Evolutionary conservation across 2,329 filamentous ascomycete genomes (phyloP), one percentile per base, ranked within the genome.

Genomic region (Drechslerella coelobrocha): DNA sequence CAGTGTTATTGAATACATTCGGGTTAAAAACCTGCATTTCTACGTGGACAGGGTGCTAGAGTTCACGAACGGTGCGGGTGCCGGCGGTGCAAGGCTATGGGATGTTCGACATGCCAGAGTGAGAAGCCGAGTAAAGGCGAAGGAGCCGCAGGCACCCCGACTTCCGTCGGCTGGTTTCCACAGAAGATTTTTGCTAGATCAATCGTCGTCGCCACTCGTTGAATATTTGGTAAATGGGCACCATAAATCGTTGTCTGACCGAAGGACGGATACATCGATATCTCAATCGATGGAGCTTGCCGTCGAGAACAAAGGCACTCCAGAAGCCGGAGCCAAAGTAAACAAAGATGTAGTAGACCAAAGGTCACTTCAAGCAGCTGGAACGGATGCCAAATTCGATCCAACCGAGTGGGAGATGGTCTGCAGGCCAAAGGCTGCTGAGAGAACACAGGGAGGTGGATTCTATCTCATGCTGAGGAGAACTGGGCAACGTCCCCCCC

Each of bases 41-140:
- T 45, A 52, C 24, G 78, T 87, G 7, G 86, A 89, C 39, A 83
- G 81, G 47, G 84, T 86, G 0, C 75, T 89, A 14, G 87, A 89
- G 77, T 79, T 89, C 72, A 81, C 81, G 43, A 81, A 78, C 56
- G 81, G 82, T 2, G 80, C 81, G n/a, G 83, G 81, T 31, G 77
- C 79, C 26, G 83, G 81, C 29, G 77, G 79, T 27, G 85, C 87
- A 1, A 81, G 85, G 72, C 81, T 85, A 72, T 89, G 87, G 87
- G 86, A 88, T 76, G 81, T 89, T 17, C 82, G 84, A 73, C 80
- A 81, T 52, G 83, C 82, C 14, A 78, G 73, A 69, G 79, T 81
- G 17, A 78, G 79, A 61, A 78, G 78, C 17, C 63, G 65, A 34
- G 55, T 51, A 14, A 76, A 61, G 31, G 52, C 34, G 19, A 61